Percentiles rank a stretch among this genome's conserved stretches.
Evolutionary conservation across 164 flowering plant species (phyloP).

Genomic region (Nymphaea colorata): DNA sequence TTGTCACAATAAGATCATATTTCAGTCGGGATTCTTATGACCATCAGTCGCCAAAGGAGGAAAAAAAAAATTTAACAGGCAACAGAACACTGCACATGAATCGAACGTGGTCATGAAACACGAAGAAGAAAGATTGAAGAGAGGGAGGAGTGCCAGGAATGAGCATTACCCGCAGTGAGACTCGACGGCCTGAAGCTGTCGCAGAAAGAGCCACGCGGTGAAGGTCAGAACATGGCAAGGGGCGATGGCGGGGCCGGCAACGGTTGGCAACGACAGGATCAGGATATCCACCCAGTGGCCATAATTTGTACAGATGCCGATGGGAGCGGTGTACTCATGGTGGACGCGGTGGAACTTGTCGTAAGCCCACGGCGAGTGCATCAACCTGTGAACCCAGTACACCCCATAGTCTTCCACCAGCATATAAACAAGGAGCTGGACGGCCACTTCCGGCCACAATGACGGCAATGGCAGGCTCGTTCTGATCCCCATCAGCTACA

Average conservation of each 20-base stretch:
- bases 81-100: no score
- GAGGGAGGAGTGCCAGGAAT: background rate
- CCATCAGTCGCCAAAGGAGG: no score
- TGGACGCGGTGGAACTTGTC: slow-evolving; percentile 79
- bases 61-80: no score
- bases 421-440: slow-evolving; percentile 65
- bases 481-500: slow-evolving; percentile 59
- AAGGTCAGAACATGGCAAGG: slow-evolving; percentile 89
- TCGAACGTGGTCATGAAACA: no score
- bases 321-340: slow-evolving; percentile 83
- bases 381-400: slow-evolving; percentile 77
- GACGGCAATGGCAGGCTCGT: slow-evolving; percentile 81
- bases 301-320: slow-evolving; percentile 75
- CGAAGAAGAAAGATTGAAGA: background rate
- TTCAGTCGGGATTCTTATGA: no score
- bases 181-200: slow-evolving; percentile 93
- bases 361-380: slow-evolving; percentile 77
- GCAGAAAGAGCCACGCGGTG: slow-evolving; percentile 74
- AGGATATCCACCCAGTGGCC: slow-evolving; percentile 91
- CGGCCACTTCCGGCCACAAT: slow-evolving; percentile 39
- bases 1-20: no score
- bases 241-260: slow-evolving; percentile 74
- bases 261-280: slow-evolving; percentile 73
- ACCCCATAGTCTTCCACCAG: slow-evolving; percentile 67
- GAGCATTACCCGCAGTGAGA: slow-evolving; percentile 81